Conservation (phyloP, 2,329 filamentous ascomycete genomes). For the Botrytis paeoniae region DNA sequence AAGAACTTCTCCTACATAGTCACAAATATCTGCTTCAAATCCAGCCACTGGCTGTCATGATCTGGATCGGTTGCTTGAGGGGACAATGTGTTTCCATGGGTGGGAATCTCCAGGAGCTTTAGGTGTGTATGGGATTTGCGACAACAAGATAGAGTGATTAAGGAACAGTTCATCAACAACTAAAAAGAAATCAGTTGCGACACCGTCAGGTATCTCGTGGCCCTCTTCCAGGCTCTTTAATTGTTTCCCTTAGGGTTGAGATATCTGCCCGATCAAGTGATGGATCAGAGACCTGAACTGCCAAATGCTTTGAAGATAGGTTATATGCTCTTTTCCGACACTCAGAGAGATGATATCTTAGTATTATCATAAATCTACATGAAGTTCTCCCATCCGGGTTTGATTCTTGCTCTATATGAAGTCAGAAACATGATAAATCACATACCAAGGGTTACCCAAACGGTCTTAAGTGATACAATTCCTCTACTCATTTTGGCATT, state of each 20-base stretch:
- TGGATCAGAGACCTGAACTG: background rate
- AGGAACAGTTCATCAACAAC: background rate
- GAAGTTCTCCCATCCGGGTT: background rate
- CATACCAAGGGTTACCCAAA: background rate
- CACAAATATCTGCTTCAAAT: background rate
- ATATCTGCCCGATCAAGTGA: background rate
- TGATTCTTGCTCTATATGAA: background rate
- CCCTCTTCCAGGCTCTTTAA: background rate
- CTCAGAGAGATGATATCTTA: background rate
- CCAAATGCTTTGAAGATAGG: background rate
- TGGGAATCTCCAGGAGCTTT: rapidly evolving
- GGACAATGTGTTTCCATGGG: background rate
- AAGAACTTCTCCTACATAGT: background rate
- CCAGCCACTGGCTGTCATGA: background rate
- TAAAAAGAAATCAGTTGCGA: background rate
- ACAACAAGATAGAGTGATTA: background rate
- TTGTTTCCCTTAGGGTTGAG: background rate
- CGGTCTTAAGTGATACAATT: background rate
- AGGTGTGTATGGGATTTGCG: background rate
- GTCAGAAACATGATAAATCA: rapidly evolving
- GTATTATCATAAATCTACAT: background rate
- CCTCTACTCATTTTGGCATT: background rate
- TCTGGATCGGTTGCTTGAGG: background rate
- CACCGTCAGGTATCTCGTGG: background rate
- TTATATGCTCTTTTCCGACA: background rate